Evolutionary conservation across 1,139 yeast species (phyloP).

Genomic region (Geotrichum bryndzae): DNA sequence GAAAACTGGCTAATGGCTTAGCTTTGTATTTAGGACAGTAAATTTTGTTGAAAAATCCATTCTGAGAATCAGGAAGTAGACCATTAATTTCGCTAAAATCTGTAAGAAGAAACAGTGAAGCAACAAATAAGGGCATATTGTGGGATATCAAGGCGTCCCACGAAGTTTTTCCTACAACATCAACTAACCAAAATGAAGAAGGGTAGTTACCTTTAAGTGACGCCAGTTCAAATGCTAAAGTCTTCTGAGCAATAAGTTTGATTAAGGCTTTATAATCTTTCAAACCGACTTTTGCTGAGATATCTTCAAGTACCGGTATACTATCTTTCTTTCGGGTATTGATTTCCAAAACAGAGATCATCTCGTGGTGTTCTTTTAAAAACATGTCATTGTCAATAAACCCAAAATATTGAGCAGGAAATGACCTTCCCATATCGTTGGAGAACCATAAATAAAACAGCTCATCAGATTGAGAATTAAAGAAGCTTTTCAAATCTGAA

Average conservation of each 20-base stretch:
- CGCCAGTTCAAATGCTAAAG: conserved; percentile 12
- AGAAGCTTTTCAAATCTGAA: conserved; percentile 3
- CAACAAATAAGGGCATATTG: conserved; percentile 2
- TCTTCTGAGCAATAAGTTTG: not conserved
- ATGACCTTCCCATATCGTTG: conserved; percentile 1
- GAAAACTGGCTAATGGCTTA: conserved; percentile 4
- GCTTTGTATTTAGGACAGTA: not conserved
- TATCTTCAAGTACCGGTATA: conserved; percentile 1
- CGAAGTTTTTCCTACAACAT: not conserved
- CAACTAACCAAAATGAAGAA: conserved; percentile 5
- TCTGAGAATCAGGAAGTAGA: not conserved
- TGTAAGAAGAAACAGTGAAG: conserved; percentile 7
- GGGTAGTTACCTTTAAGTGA: not conserved
- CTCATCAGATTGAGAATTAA: conserved; percentile 11
- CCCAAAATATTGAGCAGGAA: conserved; percentile 11
- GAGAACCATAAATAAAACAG: conserved; percentile 12
- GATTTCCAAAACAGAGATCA: conserved; percentile 3
- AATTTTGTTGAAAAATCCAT: conserved; percentile 1
- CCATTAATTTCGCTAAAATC: conserved; percentile 4
- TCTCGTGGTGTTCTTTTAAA: conserved; percentile 2
- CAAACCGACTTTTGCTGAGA: not conserved
- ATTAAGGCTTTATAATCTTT: not conserved
- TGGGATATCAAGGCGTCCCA: conserved; percentile 6
- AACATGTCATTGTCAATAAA: conserved; percentile 1
- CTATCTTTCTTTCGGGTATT: not conserved